Evolutionary conservation across 331 rosid species (phyloP).

Genomic region (Ulmus americana): DNA sequence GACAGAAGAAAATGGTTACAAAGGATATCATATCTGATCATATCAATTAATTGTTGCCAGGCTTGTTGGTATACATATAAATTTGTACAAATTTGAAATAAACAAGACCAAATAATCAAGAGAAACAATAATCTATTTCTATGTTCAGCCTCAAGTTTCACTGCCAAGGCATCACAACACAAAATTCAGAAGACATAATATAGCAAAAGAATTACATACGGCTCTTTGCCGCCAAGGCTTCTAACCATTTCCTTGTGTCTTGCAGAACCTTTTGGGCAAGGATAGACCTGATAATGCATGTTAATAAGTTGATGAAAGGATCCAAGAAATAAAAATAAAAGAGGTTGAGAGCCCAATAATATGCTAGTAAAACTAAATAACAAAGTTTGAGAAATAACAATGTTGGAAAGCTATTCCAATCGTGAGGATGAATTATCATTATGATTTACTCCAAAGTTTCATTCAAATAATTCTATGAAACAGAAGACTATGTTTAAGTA

Average conservation of each 20-base stretch:
- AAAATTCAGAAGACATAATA: constrained; percentile 2
- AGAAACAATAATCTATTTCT: no score
- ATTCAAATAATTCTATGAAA: no score
- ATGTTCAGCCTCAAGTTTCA: background rate
- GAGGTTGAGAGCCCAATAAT: background rate
- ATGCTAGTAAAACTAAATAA: background rate
- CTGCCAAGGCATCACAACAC: background rate
- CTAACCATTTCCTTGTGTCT: constrained; percentile 76
- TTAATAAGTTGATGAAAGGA: constrained; percentile 11
- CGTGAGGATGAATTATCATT: no score
- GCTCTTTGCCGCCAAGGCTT: constrained; percentile 75
- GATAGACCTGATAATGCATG: constrained; percentile 58
- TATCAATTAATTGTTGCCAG: no score
- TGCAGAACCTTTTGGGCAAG: constrained; percentile 89
- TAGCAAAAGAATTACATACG: constrained; percentile 47
- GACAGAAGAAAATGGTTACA: no score
- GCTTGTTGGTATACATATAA: no score
- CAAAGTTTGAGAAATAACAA: background rate
- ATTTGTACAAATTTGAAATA: no score
- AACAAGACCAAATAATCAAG: no score
- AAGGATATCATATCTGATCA: no score
- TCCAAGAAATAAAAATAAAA: background rate
- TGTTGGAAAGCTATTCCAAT: background rate
- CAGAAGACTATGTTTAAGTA: no score
- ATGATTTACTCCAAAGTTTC: no score